Evolutionary conservation across 176 grass and related monocot genomes (phyloP), one percentile per base, ranked within the genome.

Genomic region (Oryza officinalis): DNA sequence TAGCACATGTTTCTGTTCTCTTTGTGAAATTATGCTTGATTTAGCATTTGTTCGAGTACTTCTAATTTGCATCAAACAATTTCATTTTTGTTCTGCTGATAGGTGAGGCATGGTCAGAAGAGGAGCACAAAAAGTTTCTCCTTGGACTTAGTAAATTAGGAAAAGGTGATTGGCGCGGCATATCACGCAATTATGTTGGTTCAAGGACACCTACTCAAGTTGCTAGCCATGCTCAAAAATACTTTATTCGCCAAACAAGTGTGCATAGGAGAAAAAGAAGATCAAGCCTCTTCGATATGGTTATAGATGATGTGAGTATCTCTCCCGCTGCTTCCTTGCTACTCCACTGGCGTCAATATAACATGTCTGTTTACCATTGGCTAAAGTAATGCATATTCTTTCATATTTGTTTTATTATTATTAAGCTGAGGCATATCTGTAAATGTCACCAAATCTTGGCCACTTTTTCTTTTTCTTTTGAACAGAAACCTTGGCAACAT

Each of bases 181-280:
- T 93, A 88, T 88, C 91, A 14, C 91, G 88, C 66, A 83, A 63
- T 41, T 90, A 83, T 11, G 88, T 93, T 35, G 41, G 72, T 76
- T 86, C 91, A 1, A 90, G 91, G 85, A 93, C 88, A 23, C 88
- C 88, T 80, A 93, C 91, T 79, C 88, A 93, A 86, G 91, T 93
- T 75, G 91, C 91, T 59, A 90, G 91, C 82, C 91, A 93, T 86
- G 91, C 91, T 13, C 88, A 93, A 69, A 93, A 93, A 27, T 93
- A 88, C 83, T 93, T 90, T 72, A 90, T 90, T 83, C 91, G 88
- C 61, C 88, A 90, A 80, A 76, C 86, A 46, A 93, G 83, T 74
- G 66, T 43, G 46, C 83, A 69, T 76, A 86, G 79, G 65, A 90
- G 88, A 80, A 93, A 88, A 82, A 93, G 82, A 83, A 88, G 86